Base-by-base conservation (phyloP, 768 basidiomycete species). In the Pleurotus ostreatus region DNA sequence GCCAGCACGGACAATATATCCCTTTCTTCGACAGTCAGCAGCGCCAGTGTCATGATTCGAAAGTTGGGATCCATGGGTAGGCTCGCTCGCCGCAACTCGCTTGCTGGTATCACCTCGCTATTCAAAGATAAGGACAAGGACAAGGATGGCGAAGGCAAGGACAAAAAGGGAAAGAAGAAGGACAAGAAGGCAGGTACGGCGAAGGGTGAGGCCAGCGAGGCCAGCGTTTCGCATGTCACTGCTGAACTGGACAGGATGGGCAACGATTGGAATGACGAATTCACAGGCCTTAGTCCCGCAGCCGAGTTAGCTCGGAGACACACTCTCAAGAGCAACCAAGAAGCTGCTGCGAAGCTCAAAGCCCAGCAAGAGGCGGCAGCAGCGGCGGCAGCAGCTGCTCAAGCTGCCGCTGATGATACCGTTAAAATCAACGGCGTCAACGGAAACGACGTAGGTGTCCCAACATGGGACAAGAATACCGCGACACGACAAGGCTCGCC, bases 1-100 rank as follows among this genome's bases (percentile, higher is more conserved):
- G 83, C 86, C 43, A 89, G 86, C 55, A 95, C 92, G 43, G 94
- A 96, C 70, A 97, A 96, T 70, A 96, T 98, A 61, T 97, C 94
- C 23, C 81, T 98, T 39, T 90, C 88, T 16, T 94, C 92, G 6
- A 97, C 96, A 45, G 95, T 97, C 63, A 92, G 89, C 60, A 92
- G 89, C 49, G 96, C 96, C 18, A 93, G 90, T 44, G 89, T 98
- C 68, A 96, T 98, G 83, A 95, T 97, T 64, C 83, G 95, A 61
- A 98, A 97, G 75, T 85, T 98, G 46, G 91, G 95, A 2, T 85
- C 86, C 39, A 86, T 97, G 72, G 92, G 92, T 30, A 92, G 90
- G 70, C 80, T 97, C 13, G 92, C 93, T 7, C 74, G 94, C 49
- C 79, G 94, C 44, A 96, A 95, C 67, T 93, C 91, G 38, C 73